Evolutionary conservation across 1,284 basidiomycete species (phyloP), one percentile per base, ranked within the genome.

Genomic region (Cystobasidiaceae sp.): DNA sequence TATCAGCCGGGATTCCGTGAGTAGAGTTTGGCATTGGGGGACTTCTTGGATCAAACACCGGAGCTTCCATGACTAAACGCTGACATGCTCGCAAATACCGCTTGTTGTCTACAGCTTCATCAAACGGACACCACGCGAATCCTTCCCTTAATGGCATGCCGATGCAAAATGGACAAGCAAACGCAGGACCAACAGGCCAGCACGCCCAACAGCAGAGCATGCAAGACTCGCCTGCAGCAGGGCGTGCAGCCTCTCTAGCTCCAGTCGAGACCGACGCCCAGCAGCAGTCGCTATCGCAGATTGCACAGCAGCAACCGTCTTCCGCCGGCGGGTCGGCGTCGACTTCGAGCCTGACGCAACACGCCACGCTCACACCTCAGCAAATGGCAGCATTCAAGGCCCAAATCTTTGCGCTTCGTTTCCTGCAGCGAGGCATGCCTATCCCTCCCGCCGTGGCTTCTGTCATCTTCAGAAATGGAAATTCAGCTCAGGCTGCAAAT

Each of bases 351-450:
- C n/a, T n/a, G n/a, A n/a, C n/a, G 3, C 60, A 50, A 15, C 61
- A 64, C 43, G 52, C 51, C 3, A 7, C 46, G 17, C 51, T 64
- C 11, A 55, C 41, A 41, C 39, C 61, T 5, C 41, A 45, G 33
- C 61, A 64, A 44, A 64, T 64, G 61, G 52, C 46, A 33, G 61
- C 61, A 30, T 97, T 41, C 85, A 89, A 58, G 34, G 85, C 88
- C 0, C 94, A 98, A 75, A 90, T 97, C 48, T 83, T 87, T 65
- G 90, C 93, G 0, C 96, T 88, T 81, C 91, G 91, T 75, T 84
- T 88, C 67, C 83, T 97, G 68, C 82, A 82, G 21, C 85, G 86
- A 27, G 90, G 90, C 54, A 77, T 87, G 37, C 86, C 93, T 4
- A 81, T 97, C 41, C 90, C 94, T 15, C 83, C 88, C 2, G 79